Conservation (phyloP, 2,329 filamentous ascomycete genomes). For the Phialophora verrucosa region DNA sequence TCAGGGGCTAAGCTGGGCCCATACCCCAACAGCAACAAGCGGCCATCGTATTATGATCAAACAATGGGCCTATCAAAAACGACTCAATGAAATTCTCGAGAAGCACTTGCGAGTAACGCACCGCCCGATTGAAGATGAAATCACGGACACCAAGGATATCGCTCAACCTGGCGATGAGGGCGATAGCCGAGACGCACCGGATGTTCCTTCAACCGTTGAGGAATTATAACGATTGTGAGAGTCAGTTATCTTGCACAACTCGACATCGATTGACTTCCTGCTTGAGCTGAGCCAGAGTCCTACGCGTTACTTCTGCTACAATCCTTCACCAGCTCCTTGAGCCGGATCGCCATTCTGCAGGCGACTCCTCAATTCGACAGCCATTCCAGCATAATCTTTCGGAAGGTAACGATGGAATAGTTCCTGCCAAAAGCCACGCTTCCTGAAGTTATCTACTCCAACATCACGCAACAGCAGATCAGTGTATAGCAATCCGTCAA, state of each 20-base stretch:
- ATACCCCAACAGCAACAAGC: too few species aligned
- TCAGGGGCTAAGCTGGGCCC: too few species aligned
- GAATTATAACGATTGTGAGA: too few species aligned
- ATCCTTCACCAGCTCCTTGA: not conserved
- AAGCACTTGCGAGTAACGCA: too few species aligned
- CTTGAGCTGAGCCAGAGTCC: not conserved
- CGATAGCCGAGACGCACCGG: not conserved
- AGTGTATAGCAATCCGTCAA: conserved; percentile 76
- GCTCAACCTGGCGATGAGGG: too few species aligned
- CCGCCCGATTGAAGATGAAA: too few species aligned
- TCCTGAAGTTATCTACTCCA: conserved; percentile 58
- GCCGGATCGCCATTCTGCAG: not conserved
- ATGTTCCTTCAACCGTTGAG: not conserved
- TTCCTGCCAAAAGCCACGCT: conserved; percentile 41
- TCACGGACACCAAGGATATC: too few species aligned
- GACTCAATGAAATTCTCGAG: too few species aligned
- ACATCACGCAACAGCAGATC: conserved; percentile 71
- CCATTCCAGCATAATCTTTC: conserved; percentile 50
- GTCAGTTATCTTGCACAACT: not conserved
- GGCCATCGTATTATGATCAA: too few species aligned
- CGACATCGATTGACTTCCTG: not conserved
- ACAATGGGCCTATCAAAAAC: too few species aligned
- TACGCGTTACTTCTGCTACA: not conserved
- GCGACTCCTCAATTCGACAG: conserved; percentile 45
- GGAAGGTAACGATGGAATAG: conserved; percentile 48